Base-by-base conservation (phyloP, 345 rosid genomes). In the Populus simonii region DNA sequence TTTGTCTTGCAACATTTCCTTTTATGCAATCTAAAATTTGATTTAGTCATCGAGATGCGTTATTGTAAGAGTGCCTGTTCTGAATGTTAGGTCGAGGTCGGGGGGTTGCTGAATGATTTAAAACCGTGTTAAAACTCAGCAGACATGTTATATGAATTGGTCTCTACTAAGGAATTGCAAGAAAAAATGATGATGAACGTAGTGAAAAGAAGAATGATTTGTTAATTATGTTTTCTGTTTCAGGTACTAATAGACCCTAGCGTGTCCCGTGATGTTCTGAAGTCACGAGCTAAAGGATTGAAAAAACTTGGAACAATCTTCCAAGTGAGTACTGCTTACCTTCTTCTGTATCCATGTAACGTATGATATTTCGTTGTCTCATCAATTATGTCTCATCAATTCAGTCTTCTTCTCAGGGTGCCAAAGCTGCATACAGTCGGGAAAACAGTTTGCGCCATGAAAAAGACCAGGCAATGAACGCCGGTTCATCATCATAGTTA, bases 171-270 rank as follows among this genome's bases (percentile, higher is more conserved):
- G n/a, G 23, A 22, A 18, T 2, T 53, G 10, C n/a, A 53, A 18
- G 59, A 20, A 7, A 33, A 18, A 18, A 53, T 20, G 23, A 20
- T 18, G 8, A 20, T 53, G 23, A 7, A 2, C 4, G 22, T 20
- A 7, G 3, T 53, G 11, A 53, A 53, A 20, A 18, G 20, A 1
- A 7, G 9, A 72, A 39, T 12, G 41, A 71, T 61, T 47, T 22
- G 22, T 68, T 65, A 51, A 80, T 47, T 70, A 69, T 51, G 47
- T 70, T 59, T 23, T 74, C 47, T 63, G 15, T 77, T 47, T 65
- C 87, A 96, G 98, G 97, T 93, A 47, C 93, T 96, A 63, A 89
- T 79, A 77, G 99, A 96, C 88, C 98, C 99, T 72, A 88, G 79
- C 66, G 95, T 83, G 33, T 75, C 98, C 47, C 89, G 83, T 83